phyloP scores from a whole-genome alignment of 148 eudicot species.

The Nyssa sinensis region DNA sequence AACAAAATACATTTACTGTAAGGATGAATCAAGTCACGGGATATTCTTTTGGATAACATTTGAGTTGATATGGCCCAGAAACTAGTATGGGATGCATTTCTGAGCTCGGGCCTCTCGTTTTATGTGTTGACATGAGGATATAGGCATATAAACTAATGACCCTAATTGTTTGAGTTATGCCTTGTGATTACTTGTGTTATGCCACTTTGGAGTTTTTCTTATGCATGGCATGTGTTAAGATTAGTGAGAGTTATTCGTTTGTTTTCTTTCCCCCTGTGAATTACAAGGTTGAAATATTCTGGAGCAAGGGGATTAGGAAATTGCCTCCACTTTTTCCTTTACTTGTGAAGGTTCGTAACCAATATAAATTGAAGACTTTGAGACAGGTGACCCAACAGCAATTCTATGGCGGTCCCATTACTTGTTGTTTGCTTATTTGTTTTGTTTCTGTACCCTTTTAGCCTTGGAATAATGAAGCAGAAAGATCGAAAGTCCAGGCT shows the following conservation, averaged over 20 bases:
- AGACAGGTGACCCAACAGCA: slow-evolving; percentile 55
- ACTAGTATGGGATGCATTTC: slow-evolving; percentile 3
- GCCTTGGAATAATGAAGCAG: slow-evolving; percentile 78
- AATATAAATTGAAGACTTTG: slow-evolving; percentile 66
- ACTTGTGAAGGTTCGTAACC: slow-evolving; percentile 87
- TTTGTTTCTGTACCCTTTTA: slow-evolving; percentile 20
- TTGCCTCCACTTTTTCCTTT: slow-evolving; percentile 65
- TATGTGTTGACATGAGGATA: too few relatives aligned
- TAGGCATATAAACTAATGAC: too few relatives aligned
- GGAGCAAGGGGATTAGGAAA: slow-evolving; percentile 72
- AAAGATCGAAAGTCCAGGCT: slow-evolving; percentile 58
- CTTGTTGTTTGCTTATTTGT: background rate
- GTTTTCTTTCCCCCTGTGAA: background rate
- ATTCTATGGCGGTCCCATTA: background rate
- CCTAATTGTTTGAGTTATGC: background rate
- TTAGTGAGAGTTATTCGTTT: too few relatives aligned
- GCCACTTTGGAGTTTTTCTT: background rate
- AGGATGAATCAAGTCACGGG: slow-evolving; percentile 13
- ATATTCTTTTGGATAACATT: background rate
- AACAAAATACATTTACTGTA: slow-evolving; percentile 93
- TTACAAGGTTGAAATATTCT: slow-evolving; percentile 76
- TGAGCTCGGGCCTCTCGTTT: too few relatives aligned
- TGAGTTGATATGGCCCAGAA: slow-evolving; percentile 3
- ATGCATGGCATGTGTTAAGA: background rate
- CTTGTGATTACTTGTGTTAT: background rate